Conservation (phyloP, 306 rosid species). For the Corylus avellana region DNA sequence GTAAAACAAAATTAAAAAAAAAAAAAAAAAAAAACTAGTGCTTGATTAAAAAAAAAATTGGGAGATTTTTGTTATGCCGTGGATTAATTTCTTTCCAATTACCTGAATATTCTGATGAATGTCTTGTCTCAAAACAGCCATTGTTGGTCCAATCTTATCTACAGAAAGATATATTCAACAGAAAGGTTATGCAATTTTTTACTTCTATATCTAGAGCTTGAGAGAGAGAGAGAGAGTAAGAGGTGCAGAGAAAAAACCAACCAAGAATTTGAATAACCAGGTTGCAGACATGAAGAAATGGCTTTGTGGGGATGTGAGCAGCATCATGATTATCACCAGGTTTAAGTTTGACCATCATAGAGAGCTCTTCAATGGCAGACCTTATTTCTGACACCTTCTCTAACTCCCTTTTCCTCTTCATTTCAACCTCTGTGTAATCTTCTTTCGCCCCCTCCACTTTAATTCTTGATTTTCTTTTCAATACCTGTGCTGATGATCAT, state of each 20-base stretch:
- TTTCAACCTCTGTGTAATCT: slow-evolving; percentile 16
- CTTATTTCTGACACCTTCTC: slow-evolving; percentile 66
- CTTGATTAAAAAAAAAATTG: background rate
- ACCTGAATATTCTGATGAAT: slow-evolving; percentile 84
- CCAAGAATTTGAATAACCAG: slow-evolving; percentile 85
- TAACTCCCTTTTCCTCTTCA: slow-evolving; percentile 53
- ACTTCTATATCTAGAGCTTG: slow-evolving; percentile 23
- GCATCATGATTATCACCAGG: slow-evolving; percentile 35
- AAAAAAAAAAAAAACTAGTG: too few species aligned
- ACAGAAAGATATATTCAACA: slow-evolving; percentile 31
- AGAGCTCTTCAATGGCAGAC: slow-evolving; percentile 69
- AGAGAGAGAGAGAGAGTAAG: slow-evolving; percentile 23
- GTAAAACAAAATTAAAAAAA: background rate
- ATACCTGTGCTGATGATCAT: background rate
- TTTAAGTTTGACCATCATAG: slow-evolving; percentile 43
- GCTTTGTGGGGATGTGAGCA: slow-evolving; percentile 62
- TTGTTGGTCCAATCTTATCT: slow-evolving; percentile 96
- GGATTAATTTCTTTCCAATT: background rate
- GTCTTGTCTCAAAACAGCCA: slow-evolving; percentile 89
- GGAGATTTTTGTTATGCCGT: background rate
- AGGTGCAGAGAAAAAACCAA: slow-evolving; percentile 25
- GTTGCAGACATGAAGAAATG: slow-evolving; percentile 68
- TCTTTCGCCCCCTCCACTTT: slow-evolving; percentile 3
- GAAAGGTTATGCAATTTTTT: slow-evolving; percentile 19
- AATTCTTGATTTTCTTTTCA: background rate